phyloP scores from a whole-genome alignment of 2,329 filamentous ascomycete genomes.

The Hypomyces perniciosus region DNA sequence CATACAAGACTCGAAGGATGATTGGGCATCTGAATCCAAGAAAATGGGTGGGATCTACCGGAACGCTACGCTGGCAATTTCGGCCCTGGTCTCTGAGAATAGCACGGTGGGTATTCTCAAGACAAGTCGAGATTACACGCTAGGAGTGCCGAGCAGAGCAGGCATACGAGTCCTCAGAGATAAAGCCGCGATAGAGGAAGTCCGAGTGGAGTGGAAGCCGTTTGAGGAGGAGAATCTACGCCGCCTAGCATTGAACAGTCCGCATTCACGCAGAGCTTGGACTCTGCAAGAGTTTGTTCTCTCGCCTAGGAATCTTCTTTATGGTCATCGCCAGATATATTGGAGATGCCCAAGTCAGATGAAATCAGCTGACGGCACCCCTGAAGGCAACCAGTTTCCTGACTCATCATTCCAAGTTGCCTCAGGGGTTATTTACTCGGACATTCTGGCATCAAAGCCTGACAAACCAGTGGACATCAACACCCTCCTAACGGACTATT shows the following conservation, averaged over 20 bases:
- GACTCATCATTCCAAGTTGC: neutral
- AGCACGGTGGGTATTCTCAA: constrained; percentile 6
- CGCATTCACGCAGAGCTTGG: neutral
- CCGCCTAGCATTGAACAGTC: neutral
- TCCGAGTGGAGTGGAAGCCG: constrained; percentile 1
- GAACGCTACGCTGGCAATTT: constrained; percentile 15
- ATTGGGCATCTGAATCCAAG: constrained; percentile 15
- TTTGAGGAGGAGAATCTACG: neutral
- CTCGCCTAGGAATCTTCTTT: constrained; percentile 9
- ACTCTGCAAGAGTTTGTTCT: constrained; percentile 5
- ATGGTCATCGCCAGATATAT: constrained; percentile 5
- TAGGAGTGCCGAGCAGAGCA: neutral
- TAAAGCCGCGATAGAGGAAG: neutral
- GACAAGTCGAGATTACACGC: neutral
- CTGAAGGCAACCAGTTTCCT: neutral
- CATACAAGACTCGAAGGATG: constrained; percentile 16
- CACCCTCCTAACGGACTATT: neutral
- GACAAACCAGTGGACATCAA: neutral
- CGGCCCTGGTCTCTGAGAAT: constrained; percentile 6
- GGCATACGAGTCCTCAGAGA: neutral
- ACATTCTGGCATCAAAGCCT: neutral
- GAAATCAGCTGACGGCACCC: constrained; percentile 2
- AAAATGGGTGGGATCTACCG: constrained; percentile 13
- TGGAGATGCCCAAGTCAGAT: constrained; percentile 1
- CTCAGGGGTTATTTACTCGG: neutral